phyloP scores from a whole-genome alignment of 495 filamentous ascomycete species.

The Letharia columbiana region DNA sequence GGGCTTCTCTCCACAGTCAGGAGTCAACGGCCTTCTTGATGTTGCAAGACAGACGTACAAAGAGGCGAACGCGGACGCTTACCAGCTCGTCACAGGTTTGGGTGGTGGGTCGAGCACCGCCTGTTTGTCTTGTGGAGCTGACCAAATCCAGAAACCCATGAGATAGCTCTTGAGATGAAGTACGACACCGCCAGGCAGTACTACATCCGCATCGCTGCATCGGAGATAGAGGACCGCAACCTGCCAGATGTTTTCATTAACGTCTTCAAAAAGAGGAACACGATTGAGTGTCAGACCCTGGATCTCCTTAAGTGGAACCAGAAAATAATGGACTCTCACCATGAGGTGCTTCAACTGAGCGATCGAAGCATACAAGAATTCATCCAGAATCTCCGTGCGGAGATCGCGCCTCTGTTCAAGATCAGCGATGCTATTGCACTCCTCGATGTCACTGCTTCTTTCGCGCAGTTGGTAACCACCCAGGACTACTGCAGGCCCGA shows the following conservation, averaged over 20 bases:
- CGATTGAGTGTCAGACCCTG: slow-evolving; percentile 78
- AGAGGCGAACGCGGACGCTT: slow-evolving; percentile 68
- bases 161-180: slow-evolving; percentile 55
- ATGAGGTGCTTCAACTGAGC: slow-evolving; percentile 72
- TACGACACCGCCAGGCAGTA: slow-evolving; percentile 73
- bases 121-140: background rate
- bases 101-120: slow-evolving; percentile 36
- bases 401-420: slow-evolving; percentile 63
- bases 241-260: slow-evolving; percentile 75
- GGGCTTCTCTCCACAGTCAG: slow-evolving; percentile 45
- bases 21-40: slow-evolving; percentile 78
- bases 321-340: slow-evolving; percentile 65
- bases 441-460: slow-evolving; percentile 84
- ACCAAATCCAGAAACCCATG: slow-evolving; percentile 43
- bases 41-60: slow-evolving; percentile 81
- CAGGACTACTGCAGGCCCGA: slow-evolving; percentile 76
- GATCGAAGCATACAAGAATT: slow-evolving; percentile 59
- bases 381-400: slow-evolving; percentile 53
- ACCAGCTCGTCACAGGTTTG: slow-evolving; percentile 58
- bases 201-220: slow-evolving; percentile 60
- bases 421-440: slow-evolving; percentile 80
- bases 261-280: slow-evolving; percentile 57
- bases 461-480: slow-evolving; percentile 66
- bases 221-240: slow-evolving; percentile 51
- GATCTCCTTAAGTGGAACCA: slow-evolving; percentile 70